Evolutionary conservation across 1,139 yeast genomes (phyloP), one percentile per base, ranked within the genome.

Genomic region (Arxiozyma telluris): DNA sequence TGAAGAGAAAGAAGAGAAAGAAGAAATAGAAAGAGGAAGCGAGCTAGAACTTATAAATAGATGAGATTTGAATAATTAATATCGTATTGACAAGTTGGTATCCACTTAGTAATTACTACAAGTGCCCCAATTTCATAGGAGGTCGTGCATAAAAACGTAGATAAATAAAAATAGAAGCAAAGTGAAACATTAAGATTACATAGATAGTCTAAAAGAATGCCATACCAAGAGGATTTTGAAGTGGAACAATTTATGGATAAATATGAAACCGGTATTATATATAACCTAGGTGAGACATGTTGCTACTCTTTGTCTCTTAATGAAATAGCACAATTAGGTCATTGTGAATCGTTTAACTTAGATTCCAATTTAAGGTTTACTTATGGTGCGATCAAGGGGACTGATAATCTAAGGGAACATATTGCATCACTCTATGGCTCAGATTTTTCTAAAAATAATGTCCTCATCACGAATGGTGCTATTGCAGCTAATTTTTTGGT

Each of bases 241-340:
- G 80, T 80, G n/a, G 84, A 81, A 64, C 76, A 77, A 61, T 80
- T 76, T 68, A 79, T 80, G 83, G 82, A 80, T 63, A 67, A 66
- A 50, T 74, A 77, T 67, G 84, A 81, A 61, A 69, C 71, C 2
- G 60, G 58, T 27, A 72, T 75, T 51, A 59, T 59, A 18, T 65
- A 65, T 65, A 80, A 80, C 61, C 65, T 80, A 64, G 83, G 81
- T 15, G 84, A 80, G 61, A 77, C 83, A 0, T 80, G 84, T 62
- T 76, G 78, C 58, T 72, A 73, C 52, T 76, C 83, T 2, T 55
- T 80, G 45, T 68, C 76, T 6, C 59, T 79, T 27, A 59, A 68
- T 4, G 76, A 78, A 46, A 61, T 80, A 38, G 69, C 71, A 47
- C 53, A 64, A 5, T 55, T 76, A 41, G 61, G 70, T 4, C 71